A percentile compares a stretch with the other conserved stretches of the same genome.
These are phyloP conservation scores for Phytophthora cactorum DNA, from an alignment of 352 stramenopile species.

Conservation along the genomic window DNA sequence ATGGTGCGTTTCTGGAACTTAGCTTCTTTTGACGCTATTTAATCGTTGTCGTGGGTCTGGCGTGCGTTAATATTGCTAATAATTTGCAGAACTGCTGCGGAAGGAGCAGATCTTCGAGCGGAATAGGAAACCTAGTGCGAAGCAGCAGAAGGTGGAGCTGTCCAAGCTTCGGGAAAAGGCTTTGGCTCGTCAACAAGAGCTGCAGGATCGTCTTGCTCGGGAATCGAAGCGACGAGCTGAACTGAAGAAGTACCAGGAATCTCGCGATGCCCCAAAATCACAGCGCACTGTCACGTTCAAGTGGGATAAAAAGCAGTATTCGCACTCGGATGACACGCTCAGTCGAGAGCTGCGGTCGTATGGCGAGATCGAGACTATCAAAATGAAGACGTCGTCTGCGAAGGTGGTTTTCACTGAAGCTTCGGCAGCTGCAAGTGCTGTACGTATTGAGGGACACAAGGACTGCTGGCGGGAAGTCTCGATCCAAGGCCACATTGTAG, in stretches of 20 bases:
- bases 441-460: slow-evolving; percentile 79
- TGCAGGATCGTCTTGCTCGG: slow-evolving; percentile 53
- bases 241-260: slow-evolving; percentile 31
- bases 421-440: slow-evolving; percentile 54
- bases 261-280: slow-evolving; percentile 47
- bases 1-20: slow-evolving; percentile 40
- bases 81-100: slow-evolving; percentile 54
- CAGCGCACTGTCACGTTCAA: slow-evolving; percentile 82
- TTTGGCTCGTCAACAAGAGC: slow-evolving; percentile 55
- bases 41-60: neutral
- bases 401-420: slow-evolving; percentile 67
- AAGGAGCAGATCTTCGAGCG: slow-evolving; percentile 63
- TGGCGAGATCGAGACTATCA: slow-evolving; percentile 72
- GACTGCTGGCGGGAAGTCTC: slow-evolving; percentile 70
- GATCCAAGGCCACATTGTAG: slow-evolving; percentile 77
- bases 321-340: slow-evolving; percentile 82
- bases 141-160: slow-evolving; percentile 54
- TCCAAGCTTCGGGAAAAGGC: slow-evolving; percentile 61
- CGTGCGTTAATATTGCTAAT: slow-evolving; percentile 4
- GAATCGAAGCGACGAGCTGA: slow-evolving; percentile 52
- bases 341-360: slow-evolving; percentile 60
- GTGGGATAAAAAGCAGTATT: slow-evolving; percentile 71
- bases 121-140: slow-evolving; percentile 37
- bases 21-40: neutral
- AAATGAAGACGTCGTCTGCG: slow-evolving; percentile 71